Base-by-base conservation (phyloP, 2,329 filamentous ascomycete species). In the Colletotrichum caudatum region DNA sequence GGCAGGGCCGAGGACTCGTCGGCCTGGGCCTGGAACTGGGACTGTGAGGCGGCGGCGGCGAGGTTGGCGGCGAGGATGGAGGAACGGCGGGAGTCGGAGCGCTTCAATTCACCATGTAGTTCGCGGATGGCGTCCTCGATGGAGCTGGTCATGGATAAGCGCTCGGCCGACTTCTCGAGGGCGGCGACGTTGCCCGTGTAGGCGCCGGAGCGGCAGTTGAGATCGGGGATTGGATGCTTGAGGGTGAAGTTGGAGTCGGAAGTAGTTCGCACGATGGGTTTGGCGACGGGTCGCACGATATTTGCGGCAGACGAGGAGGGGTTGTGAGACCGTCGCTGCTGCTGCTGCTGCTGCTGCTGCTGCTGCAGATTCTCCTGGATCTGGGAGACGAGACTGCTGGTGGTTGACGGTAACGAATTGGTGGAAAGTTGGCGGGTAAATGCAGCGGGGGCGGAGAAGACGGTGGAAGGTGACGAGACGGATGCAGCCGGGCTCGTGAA, bases 101-200 rank as follows among this genome's bases (percentile, higher is more conserved):
- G 87, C 81, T 93, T 93, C 78, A 93, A 84, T 80, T 93, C 90
- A 72, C 89, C 85, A 80, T 93, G 90, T 74, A 94, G 85, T 77
- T 92, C 89, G 71, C 92, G 88, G 76, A 94, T 95, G 75, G 93
- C 92, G 83, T 93, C 89, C 76, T 92, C 92, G 77, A 94, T 92
- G 73, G 93, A 93, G 73, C 91, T 93, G 68, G 90, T 91, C 83
- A 89, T 88, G 75, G 91, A 93, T 80, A 95, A 85, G 74, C 90
- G 88, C 81, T 94, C 92, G 60, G 93, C 93, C 14, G 90, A 91
- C 74, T 92, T 90, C 81, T 95, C 93, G 73, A 95, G 88, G 61
- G 91, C 89, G 74, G 91, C 90, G 73, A 95, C 90, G 82, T 92
- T 94, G 78, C 86, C 87, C 23, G 87, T 82, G 78, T 89, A 90